Evolutionary conservation across 1,284 basidiomycete genomes (phyloP).

Genomic region (Melampsora americana): DNA sequence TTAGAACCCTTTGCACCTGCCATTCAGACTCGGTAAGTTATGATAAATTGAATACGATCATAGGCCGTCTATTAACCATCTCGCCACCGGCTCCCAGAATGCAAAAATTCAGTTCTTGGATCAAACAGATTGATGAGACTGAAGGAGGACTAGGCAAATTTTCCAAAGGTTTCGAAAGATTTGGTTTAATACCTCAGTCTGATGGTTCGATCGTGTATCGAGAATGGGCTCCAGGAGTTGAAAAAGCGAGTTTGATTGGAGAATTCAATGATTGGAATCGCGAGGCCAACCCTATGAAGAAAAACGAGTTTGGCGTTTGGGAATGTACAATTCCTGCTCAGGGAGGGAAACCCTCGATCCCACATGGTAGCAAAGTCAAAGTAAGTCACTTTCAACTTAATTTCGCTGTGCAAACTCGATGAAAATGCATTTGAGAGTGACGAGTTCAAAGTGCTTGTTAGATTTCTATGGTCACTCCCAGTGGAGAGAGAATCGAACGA

Average conservation of each 20-base stretch:
- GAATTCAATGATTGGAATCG: conserved; percentile 95
- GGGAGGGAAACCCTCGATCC: conserved; percentile 73
- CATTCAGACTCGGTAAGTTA: conserved; percentile 33
- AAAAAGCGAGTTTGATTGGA: conserved; percentile 78
- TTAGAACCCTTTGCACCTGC: conserved; percentile 37
- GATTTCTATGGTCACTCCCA: conserved; percentile 79
- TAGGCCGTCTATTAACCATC: background rate
- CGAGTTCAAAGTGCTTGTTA: conserved; percentile 51
- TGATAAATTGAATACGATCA: background rate
- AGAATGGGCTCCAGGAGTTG: conserved; percentile 93
- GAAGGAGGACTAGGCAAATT: conserved; percentile 75
- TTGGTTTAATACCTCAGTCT: conserved; percentile 72
- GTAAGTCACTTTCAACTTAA: conserved; percentile 55
- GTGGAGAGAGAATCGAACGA: conserved; percentile 78
- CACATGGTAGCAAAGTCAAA: conserved; percentile 92
- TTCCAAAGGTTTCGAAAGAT: conserved; percentile 77
- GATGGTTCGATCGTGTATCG: conserved; percentile 75
- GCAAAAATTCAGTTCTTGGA: conserved; percentile 34
- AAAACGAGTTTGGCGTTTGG: conserved; percentile 88
- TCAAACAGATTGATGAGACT: conserved; percentile 32
- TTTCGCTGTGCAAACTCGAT: background rate
- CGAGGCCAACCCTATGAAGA: conserved; percentile 76
- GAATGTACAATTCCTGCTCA: conserved; percentile 74
- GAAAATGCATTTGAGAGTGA: background rate
- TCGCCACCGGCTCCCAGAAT: background rate